Base-by-base conservation (phyloP, 2,329 filamentous ascomycete genomes). In the Fusarium sp. region DNA sequence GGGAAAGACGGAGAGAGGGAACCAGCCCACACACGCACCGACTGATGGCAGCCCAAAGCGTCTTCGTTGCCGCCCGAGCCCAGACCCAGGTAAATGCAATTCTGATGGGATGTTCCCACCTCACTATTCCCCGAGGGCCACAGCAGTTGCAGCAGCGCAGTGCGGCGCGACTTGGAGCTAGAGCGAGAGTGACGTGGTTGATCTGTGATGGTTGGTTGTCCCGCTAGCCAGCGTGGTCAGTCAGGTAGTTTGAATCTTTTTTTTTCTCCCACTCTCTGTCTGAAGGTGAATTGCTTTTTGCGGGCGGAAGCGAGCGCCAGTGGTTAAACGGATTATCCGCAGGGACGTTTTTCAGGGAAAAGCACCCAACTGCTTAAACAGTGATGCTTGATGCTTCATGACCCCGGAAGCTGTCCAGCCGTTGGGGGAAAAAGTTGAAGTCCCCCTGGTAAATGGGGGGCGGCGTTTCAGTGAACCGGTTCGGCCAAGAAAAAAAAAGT, bases 171-270 rank as follows among this genome's bases (percentile, higher is more conserved):
- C 36, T 46, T 29, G 44, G 27, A 29, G 17, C 46, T 31, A 53
- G 64, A 74, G 71, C 33, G 64, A 44, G 46, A 75, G 72, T 75
- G 72, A 75, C 72, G 72, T 75, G 72, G 72, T 75, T 66, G 67
- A 75, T 63, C 42, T 62, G 61, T 70, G 72, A 71, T 57, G 65
- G 66, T 49, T 58, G 24, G 58, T 64, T 68, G 36, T 55, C 68
- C 68, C 67, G 63, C 35, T 38, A 49, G 58, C 59, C 63, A 55
- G 36, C 59, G 36, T 64, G 38, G 22, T 35, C 46, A 40, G 49
- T 20, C 53, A 53, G 31, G 31, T 31, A 38, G 42, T 31, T 53
- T 53, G 46, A n/a, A 49, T 49, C 44, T 29, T 29, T 53, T 31
- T 51, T 29, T 29, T 20, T 51, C 20, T n/a, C 29, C 36, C 17